Evolutionary conservation across 2,329 filamentous ascomycete species (phyloP).

Genomic region (Botryosphaeria dothidea): DNA sequence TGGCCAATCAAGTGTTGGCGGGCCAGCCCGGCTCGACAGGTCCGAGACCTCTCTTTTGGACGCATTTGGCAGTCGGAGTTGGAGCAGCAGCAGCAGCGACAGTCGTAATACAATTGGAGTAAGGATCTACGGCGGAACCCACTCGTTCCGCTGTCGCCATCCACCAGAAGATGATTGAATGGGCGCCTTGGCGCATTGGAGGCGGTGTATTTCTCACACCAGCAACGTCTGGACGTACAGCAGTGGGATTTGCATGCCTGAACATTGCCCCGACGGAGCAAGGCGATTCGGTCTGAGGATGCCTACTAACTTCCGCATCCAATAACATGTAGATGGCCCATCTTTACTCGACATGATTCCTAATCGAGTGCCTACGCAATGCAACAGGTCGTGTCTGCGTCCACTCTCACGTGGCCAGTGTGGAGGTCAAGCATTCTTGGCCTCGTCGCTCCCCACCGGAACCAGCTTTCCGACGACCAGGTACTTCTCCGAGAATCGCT

Average conservation of each 20-base stretch:
- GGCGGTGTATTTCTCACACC: neutral
- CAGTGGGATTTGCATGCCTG: neutral
- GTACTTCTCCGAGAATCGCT: slow-evolving; percentile 91
- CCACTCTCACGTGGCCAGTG: no score
- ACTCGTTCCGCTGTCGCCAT: neutral
- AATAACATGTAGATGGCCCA: neutral
- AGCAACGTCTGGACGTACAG: neutral
- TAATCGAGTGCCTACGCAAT: neutral
- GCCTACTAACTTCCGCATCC: neutral
- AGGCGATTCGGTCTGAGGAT: neutral
- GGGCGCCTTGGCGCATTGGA: neutral
- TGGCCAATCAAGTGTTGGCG: neutral
- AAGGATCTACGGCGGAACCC: no score
- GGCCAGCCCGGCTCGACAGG: neutral
- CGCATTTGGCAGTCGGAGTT: no score
- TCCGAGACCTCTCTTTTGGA: neutral
- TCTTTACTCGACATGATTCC: neutral
- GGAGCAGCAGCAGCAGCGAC: no score
- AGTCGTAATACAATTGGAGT: no score
- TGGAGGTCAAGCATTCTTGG: slow-evolving; percentile 41
- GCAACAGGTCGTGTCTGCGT: neutral
- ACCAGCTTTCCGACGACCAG: slow-evolving; percentile 89
- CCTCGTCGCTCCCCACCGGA: slow-evolving; percentile 58
- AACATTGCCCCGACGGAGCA: neutral
- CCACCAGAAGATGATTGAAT: neutral